A percentile compares a stretch with the other conserved stretches of the same genome.
Evolutionary conservation across 257 asterid genomes (phyloP).

Genomic region (Capsicum rhomboideum): DNA sequence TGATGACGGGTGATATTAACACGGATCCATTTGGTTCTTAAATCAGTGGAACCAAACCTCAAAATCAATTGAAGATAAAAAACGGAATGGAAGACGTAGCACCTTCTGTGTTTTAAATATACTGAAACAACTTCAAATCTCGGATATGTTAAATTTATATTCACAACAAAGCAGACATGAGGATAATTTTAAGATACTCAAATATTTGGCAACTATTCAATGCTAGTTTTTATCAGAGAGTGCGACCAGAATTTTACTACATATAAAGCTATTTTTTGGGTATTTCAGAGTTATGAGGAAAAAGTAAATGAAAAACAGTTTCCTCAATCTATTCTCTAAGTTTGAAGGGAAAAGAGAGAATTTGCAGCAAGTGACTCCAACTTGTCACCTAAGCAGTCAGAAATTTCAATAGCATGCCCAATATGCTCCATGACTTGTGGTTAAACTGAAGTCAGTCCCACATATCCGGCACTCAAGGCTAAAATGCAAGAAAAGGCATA

Average conservation of each 20-base stretch:
- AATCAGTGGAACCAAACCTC: too few species aligned
- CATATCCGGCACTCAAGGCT: constrained; percentile 55
- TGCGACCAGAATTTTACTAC: neutral
- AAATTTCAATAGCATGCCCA: neutral
- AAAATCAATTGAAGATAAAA: neutral
- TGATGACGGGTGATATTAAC: too few species aligned
- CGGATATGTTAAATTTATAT: neutral
- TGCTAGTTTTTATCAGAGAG: neutral
- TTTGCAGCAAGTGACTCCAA: neutral
- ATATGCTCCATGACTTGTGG: neutral
- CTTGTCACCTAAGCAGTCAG: neutral
- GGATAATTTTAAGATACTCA: neutral
- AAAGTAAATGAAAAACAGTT: neutral
- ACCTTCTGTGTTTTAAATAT: neutral
- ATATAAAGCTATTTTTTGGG: neutral
- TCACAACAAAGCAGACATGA: neutral
- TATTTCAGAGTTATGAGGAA: neutral
- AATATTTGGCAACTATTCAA: neutral
- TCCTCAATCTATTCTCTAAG: neutral
- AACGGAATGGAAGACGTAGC: neutral
- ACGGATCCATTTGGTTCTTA: too few species aligned
- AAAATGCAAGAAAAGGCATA: constrained; percentile 44
- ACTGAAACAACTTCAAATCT: neutral
- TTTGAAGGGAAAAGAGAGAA: neutral
- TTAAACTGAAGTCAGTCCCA: constrained; percentile 67